phyloP scores from a whole-genome alignment of 768 basidiomycete species.

The Tylopilus vinaceipallidus region DNA sequence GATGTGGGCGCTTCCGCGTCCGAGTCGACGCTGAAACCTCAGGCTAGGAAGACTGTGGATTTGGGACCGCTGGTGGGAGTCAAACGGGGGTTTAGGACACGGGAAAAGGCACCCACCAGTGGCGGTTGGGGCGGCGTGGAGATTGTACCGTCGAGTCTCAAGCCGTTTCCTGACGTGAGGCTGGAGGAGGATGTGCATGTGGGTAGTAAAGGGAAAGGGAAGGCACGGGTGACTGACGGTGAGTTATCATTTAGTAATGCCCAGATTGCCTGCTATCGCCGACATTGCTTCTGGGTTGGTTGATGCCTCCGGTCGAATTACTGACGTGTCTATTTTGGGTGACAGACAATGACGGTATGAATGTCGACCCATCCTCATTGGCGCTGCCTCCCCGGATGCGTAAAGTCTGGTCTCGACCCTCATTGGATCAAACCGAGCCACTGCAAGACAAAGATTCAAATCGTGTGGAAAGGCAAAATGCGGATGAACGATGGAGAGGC shows the following conservation, averaged over 20 bases:
- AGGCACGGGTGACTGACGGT: constrained; percentile 20
- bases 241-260: constrained; percentile 11
- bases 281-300: neutral
- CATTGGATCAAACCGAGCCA: neutral
- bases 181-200: constrained; percentile 6
- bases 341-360: constrained; percentile 12
- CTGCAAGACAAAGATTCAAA: constrained; percentile 3
- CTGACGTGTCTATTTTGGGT: neutral
- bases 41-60: constrained; percentile 33
- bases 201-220: constrained; percentile 19
- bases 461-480: neutral
- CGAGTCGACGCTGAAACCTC: neutral
- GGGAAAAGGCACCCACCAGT: constrained; percentile 51
- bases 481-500: constrained; percentile 25
- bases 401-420: constrained; percentile 40
- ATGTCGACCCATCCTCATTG: constrained; percentile 12
- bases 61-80: constrained; percentile 64
- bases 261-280: neutral
- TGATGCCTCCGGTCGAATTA: neutral
- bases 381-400: constrained; percentile 64
- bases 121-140: constrained; percentile 68
- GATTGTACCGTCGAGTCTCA: constrained; percentile 39
- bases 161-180: constrained; percentile 14
- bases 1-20: neutral
- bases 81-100: constrained; percentile 59